Evolutionary conservation across 2,329 filamentous ascomycete genomes (phyloP).

Genomic region (Calycina marina): DNA sequence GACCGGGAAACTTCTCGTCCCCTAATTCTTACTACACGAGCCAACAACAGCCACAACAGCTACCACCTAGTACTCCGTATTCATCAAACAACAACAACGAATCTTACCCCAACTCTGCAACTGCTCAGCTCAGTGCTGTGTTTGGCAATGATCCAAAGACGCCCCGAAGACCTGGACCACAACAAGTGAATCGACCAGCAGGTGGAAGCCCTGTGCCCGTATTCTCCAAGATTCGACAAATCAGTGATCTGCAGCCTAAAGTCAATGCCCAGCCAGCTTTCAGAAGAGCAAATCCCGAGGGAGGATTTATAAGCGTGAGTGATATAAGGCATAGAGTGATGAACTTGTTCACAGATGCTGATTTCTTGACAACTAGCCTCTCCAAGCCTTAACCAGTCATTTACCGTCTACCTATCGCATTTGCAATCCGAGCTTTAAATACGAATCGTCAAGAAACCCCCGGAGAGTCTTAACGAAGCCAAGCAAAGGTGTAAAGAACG

Average conservation of each 20-base stretch:
- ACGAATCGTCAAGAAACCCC: constrained; percentile 93
- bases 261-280: constrained; percentile 82
- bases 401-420: constrained; percentile 93
- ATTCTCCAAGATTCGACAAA: constrained; percentile 63
- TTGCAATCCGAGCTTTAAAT: constrained; percentile 96
- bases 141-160: constrained; percentile 43
- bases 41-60: constrained; percentile 40
- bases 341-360: no score
- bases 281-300: constrained; percentile 85
- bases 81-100: constrained; percentile 52
- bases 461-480: constrained; percentile 93
- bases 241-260: constrained; percentile 64
- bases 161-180: constrained; percentile 37
- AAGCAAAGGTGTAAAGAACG: constrained; percentile 96
- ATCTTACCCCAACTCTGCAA: constrained; percentile 56
- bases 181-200: constrained; percentile 27
- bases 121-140: constrained; percentile 55
- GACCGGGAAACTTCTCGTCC: constrained; percentile 44
- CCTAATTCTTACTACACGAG: constrained; percentile 41
- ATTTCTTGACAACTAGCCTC: constrained; percentile 50
- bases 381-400: constrained; percentile 89
- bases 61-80: constrained; percentile 57
- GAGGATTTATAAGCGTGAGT: constrained; percentile 90
- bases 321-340: constrained; percentile 1
- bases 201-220: constrained; percentile 65